Percentiles rank a stretch among this genome's conserved stretches.
phyloP scores from a whole-genome alignment of 2,329 filamentous ascomycete genomes.

The Pseudofabraea citricarpa region DNA sequence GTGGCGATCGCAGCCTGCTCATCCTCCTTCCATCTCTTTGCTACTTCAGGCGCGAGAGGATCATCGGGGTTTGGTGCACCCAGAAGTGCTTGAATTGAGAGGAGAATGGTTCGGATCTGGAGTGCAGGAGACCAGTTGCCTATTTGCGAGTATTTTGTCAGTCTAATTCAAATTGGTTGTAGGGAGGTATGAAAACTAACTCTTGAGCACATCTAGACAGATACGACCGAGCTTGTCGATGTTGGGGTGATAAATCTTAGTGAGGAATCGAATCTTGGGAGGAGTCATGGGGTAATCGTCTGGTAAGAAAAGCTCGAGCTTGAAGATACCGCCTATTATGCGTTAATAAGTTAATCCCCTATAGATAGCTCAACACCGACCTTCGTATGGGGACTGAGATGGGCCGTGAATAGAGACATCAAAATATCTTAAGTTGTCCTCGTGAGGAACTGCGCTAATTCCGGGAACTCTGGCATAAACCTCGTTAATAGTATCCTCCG shows the following conservation, averaged over 20 bases:
- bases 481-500: constrained; percentile 1
- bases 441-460: constrained; percentile 91
- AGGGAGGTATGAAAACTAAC: constrained; percentile 43
- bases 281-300: constrained; percentile 99
- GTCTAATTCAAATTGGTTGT: background rate
- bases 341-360: too few species aligned
- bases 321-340: constrained; percentile 73
- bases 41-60: constrained; percentile 95
- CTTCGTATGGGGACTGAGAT: constrained; percentile 89
- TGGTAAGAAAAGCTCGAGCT: constrained; percentile 93
- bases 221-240: constrained; percentile 97
- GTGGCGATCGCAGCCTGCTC: constrained; percentile 89
- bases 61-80: constrained; percentile 97
- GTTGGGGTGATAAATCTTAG: constrained; percentile 99
- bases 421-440: constrained; percentile 97
- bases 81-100: constrained; percentile 94
- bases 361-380: too few species aligned
- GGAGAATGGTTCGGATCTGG: constrained; percentile 96
- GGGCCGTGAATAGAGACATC: constrained; percentile 96
- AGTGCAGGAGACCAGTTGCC: constrained; percentile 98
- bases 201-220: constrained; percentile 95
- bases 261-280: constrained; percentile 96
- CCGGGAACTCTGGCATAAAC: constrained; percentile 75
- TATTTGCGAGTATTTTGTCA: constrained; percentile 32
- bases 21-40: constrained; percentile 97